Base-by-base conservation (phyloP, 805 yeast species). In the Sungouiella thailandica region DNA sequence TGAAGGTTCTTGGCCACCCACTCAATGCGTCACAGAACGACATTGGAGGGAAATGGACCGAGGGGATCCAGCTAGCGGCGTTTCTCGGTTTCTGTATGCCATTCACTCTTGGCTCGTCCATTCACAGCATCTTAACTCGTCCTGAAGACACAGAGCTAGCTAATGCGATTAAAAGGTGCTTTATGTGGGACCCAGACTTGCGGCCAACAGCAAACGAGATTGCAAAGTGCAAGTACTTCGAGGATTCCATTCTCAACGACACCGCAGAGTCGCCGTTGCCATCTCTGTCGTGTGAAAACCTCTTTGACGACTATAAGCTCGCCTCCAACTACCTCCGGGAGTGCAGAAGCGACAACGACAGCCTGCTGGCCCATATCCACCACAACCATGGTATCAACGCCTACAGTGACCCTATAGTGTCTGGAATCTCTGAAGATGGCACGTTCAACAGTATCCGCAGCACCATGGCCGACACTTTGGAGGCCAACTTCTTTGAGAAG, bases 111-210 rank as follows among this genome's bases (percentile, higher is more conserved):
- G 87, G 89, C 1, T 44, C 64, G 3, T 60, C 61, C 7, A 58
- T 80, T 8, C 60, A 67, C 11, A 55, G 64, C 4, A 41, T 80
- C 7, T 52, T 80, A 5, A 64, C 71, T 7, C 59, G 71, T 37
- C 58, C 71, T 0, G 74, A 68, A 25, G 57, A 49, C 45, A 56
- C 36, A 46, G 69, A 53, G 50, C 70, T 57, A 49, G 74, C 50
- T 45, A 68, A 57, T 34, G 60, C 60, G 39, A 71, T 69, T 7
- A 57, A 55, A 40, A 47, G 57, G 1, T 83, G 89, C 46, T 62
- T 88, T 22, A 61, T 70, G 32, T 88, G 96, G 96, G 80, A 86
- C 57, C 94, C 96, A 2, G 55, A 58, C n/a, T 52, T 57, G n/a
- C 68, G 94, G 44, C 70, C 76, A 0, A 69, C 72, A 24, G 81